phyloP scores from a whole-genome alignment of 305 asterid species.

The Solanum hybrid region DNA sequence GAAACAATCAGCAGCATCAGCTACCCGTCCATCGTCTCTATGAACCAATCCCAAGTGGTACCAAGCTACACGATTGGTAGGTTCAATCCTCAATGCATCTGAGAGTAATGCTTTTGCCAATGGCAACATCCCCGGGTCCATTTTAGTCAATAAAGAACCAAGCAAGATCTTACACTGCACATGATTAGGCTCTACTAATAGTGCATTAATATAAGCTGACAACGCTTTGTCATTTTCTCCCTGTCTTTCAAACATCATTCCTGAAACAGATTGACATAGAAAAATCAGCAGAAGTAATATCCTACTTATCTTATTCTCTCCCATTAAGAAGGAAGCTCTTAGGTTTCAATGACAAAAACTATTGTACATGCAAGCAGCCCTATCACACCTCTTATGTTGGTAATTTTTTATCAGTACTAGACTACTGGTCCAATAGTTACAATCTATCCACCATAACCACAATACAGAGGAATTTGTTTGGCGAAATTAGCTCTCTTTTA shows the following conservation, averaged over 20 bases:
- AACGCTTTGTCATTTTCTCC: conserved; percentile 54
- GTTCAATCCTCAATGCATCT: conserved; percentile 77
- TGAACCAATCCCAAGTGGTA: conserved; percentile 75
- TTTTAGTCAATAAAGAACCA: conserved; percentile 43
- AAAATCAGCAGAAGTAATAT: not conserved
- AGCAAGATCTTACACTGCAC: conserved; percentile 78
- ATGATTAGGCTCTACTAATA: conserved; percentile 61
- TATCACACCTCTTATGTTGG: not conserved
- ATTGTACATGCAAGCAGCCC: not conserved
- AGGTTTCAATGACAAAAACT: not conserved
- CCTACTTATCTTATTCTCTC: not conserved
- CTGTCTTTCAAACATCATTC: conserved; percentile 59
- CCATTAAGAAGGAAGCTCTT: not conserved
- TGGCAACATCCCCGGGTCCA: conserved; percentile 66
- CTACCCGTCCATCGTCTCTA: conserved; percentile 65
- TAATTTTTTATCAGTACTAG: not conserved
- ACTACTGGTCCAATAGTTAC: not conserved
- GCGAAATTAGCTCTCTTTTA: not conserved
- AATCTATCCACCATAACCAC: not conserved
- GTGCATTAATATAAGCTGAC: conserved; percentile 55
- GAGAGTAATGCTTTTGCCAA: conserved; percentile 76
- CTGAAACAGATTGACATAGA: conserved; percentile 24
- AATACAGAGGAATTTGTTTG: not conserved
- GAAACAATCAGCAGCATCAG: conserved; percentile 94
- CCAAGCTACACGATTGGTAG: conserved; percentile 85